Conservation (phyloP, 495 filamentous ascomycete genomes). For the Schizothecium vesticola region DNA sequence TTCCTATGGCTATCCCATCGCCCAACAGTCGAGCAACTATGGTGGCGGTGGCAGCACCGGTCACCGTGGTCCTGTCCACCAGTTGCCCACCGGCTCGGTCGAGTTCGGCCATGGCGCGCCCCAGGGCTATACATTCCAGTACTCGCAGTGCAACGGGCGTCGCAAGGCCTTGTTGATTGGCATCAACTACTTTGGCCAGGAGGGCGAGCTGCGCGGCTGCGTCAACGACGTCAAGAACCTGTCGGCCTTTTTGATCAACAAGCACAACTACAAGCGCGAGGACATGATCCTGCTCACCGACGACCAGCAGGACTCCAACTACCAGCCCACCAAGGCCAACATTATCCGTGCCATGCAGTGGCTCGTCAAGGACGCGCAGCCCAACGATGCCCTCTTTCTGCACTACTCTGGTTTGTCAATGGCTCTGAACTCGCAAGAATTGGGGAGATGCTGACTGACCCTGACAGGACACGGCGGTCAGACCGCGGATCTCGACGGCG, state of each 20-base stretch:
- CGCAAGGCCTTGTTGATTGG: slow-evolving; percentile 87
- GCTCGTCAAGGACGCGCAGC: slow-evolving; percentile 41
- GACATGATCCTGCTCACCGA: slow-evolving; percentile 51
- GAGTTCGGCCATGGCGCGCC: slow-evolving; percentile 47
- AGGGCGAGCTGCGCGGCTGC: slow-evolving; percentile 79
- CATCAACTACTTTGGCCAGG: slow-evolving; percentile 90
- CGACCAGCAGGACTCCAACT: slow-evolving; percentile 38
- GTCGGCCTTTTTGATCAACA: slow-evolving; percentile 72
- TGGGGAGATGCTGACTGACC: background rate
- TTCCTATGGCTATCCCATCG: slow-evolving; percentile 35
- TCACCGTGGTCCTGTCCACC: slow-evolving; percentile 33
- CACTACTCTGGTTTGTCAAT: slow-evolving; percentile 58
- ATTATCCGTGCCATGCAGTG: slow-evolving; percentile 47
- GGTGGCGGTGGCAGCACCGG: slow-evolving; percentile 24
- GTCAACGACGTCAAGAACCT: slow-evolving; percentile 96
- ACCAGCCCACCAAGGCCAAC: slow-evolving; percentile 44
- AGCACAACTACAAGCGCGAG: slow-evolving; percentile 57
- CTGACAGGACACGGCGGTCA: slow-evolving; percentile 44
- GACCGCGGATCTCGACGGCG: slow-evolving; percentile 48
- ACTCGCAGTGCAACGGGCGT: slow-evolving; percentile 80
- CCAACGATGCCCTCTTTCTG: slow-evolving; percentile 47
- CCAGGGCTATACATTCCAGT: slow-evolving; percentile 60
- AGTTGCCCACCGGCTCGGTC: slow-evolving; percentile 44
- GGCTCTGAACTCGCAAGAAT: background rate
- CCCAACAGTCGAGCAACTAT: slow-evolving; percentile 9